Base-by-base conservation (phyloP, 208 protist genomes). In the Trypanosoma conorhini region DNA sequence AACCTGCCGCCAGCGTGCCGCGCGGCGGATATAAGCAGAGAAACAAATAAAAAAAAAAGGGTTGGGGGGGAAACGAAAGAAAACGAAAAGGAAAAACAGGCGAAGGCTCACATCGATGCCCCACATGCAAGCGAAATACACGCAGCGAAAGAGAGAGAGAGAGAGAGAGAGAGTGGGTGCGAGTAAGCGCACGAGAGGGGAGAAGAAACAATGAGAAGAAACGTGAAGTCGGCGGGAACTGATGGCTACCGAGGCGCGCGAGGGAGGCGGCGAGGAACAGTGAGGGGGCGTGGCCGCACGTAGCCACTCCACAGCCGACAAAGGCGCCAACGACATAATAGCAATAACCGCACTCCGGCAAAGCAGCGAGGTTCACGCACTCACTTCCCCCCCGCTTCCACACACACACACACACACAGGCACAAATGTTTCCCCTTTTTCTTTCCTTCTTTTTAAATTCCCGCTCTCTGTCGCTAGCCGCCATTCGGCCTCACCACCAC, bases 31-130 rank as follows among this genome's bases (percentile, higher is more conserved):
- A n/a, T 72, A 12, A 62, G 48, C 50, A 48, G 24, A 55, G 31
- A 67, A 67, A 57, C 33, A 52, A 52, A 52, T 28, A 22, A 26
- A 38, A 63, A 42, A 65, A 46, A 48, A 59, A 33, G 64, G 7
- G 55, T 54, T 60, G 22, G 38, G 13, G 17, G 1, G 42, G 17
- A 46, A 12, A 13, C 8, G 9, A 46, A 46, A 46, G 1, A 58
- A 44, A 46, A 48, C 22, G 51, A 58, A 54, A 54, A 65, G 64
- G 54, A 63, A 54, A 69, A 67, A 56, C 52, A 21, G 5, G 22
- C 9, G 38, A 21, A 56, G 42, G 10, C 31, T 51, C 8, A 54
- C 21, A 56, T 42, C 48, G 24, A 66, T n/a, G 24, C 19, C 26
- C 33, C 24, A 56, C 13, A 42, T 42, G 38, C 12, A 42, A 5